A percentile compares a stretch with the other conserved stretches of the same genome.
Conservation (phyloP, 1,284 basidiomycete species). For the Porogramme epimiltina region DNA sequence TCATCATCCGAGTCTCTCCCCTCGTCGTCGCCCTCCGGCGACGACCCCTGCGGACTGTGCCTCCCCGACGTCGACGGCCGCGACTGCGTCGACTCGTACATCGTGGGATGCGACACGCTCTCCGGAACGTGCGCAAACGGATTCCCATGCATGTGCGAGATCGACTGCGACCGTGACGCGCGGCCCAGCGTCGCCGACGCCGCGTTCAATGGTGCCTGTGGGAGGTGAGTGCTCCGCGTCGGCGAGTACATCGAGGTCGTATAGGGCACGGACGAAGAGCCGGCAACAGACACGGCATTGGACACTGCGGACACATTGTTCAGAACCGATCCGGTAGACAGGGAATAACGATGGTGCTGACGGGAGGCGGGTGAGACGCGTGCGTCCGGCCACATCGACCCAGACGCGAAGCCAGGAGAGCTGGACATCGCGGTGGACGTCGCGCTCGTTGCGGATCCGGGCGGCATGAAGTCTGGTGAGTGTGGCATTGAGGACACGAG, state of each 20-base stretch:
- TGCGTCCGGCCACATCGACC: constrained; percentile 26
- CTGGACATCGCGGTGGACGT: constrained; percentile 8
- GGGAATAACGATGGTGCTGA: constrained; percentile 28
- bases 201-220: constrained; percentile 21
- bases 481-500: constrained; percentile 17
- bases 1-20: constrained; percentile 40
- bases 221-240: constrained; percentile 20
- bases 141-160: constrained; percentile 46
- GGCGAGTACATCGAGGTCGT: constrained; percentile 20
- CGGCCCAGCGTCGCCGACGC: constrained; percentile 46
- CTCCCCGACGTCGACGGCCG: constrained; percentile 34
- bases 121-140: constrained; percentile 47
- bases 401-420: constrained; percentile 14
- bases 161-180: constrained; percentile 65
- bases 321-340: constrained; percentile 37
- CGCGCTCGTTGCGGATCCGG: constrained; percentile 10
- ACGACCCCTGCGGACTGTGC: constrained; percentile 30
- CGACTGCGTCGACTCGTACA: constrained; percentile 30
- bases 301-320: constrained; percentile 18
- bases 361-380: constrained; percentile 13
- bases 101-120: constrained; percentile 23
- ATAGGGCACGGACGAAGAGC: constrained; percentile 20
- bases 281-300: constrained; percentile 26
- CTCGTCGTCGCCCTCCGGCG: constrained; percentile 44
- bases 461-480: constrained; percentile 18